Evolutionary conservation across 176 grass and related monocot species (phyloP).

Genomic region (bread wheat (Triticum aestivum)): IWGSC_CS_RefSeq_v2.1 NC_057814.1:578774049-578774548

Average conservation of each 20-base stretch:
- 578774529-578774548: neutral
- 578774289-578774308: neutral
- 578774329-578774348: neutral
- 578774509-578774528: neutral
- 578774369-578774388: neutral
- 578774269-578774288: too few species aligned
- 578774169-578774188: neutral
- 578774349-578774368: neutral
- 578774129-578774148: neutral
- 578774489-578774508: neutral
- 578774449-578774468: neutral
- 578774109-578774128: neutral
- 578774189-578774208: neutral
- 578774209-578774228: neutral
- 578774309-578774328: neutral
- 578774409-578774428: too few species aligned
- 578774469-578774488: neutral
- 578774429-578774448: too few species aligned
- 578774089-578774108: neutral
- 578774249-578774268: neutral
- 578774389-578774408: neutral
- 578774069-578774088: neutral
- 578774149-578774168: slow-evolving; percentile 6
- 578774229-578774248: neutral
- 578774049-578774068: neutral